Base-by-base conservation (phyloP, 306 rosid species). In the Canavalia gladiata region DNA sequence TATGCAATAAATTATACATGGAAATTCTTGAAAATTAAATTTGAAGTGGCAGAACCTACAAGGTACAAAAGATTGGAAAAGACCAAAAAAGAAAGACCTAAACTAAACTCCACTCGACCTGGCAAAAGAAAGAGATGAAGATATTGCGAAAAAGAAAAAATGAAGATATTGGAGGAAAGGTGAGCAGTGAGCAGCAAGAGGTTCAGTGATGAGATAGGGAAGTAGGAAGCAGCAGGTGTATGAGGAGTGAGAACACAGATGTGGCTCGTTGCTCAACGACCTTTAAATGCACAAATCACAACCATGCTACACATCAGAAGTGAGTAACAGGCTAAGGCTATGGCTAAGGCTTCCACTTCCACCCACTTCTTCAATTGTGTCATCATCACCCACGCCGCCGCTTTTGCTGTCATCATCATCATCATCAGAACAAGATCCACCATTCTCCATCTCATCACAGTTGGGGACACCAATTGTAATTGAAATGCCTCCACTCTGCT, bases 311-410 rank as follows among this genome's bases (percentile, higher is more conserved):
- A 18, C 25, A 18, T 18, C 25, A 18, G 25, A 18, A 18, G 25
- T 18, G 25, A 18, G 25, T 18, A 18, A 18, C 25, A 18, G 25
- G 25, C 25, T 18, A 18, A 18, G 25, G 25, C 25, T 18, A 18
- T 18, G 25, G 25, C 25, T 18, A 18, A 18, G 25, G 25, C 25
- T 18, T 18, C 25, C 25, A 18, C 25, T 18, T 18, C 25, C 25
- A 18, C 25, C 25, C 25, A 18, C 25, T 18, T 18, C 29, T 31
- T n/a, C 84, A 29, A 47, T 34, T 52, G 13, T 45, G 41, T 73
- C 74, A 28, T 77, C 86, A 18, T 37, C 71, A 13, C 72, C 55
- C 0, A 11, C 74, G 84, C 88, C 91, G 89, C 88, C 76, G 37
- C 84, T 82, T 41, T 84, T 18, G 51, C 63, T 68, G 54, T 72